Base-by-base conservation (phyloP, 192 early-diverging fungal genomes). In the Coemansia sp. region DNA sequence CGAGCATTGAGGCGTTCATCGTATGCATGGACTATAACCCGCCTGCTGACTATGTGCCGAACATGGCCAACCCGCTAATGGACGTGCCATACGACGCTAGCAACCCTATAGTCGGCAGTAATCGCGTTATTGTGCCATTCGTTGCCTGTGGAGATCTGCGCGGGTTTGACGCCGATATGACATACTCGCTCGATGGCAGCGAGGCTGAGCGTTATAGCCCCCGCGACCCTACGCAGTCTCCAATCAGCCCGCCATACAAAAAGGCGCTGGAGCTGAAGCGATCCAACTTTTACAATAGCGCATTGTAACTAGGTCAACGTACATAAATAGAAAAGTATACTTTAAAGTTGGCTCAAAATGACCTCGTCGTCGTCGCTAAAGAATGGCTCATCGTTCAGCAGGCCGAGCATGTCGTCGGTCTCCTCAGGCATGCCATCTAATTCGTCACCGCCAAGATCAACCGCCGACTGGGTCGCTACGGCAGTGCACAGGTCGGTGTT, bases 1-100 rank as follows among this genome's bases (percentile, higher is more conserved):
- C 94, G 18, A 93, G 91, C 72, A 96, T 77, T 86, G 95, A 97
- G 84, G 87, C 94, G 1, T 97, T 97, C 69, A 87, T 97, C 64
- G 94, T 97, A 5, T 96, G 95, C 69, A 88, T 92, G 72, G 87
- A 92, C 67, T 97, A 95, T 76, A 72, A 82, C 35, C 95, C 95
- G 59, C 95, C 95, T 12, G 69, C 63, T 11, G 90, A 87, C 66
- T 96, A 94, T 62, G 84, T 87, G 38, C 94, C 94, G 6, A 95
- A 89, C 59, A 96, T 97, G 94, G 83, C 88, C 6, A 90, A 94
- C 66, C 94, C 94, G 57, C 72, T 96, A 39, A 85, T 97, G 52
- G 95, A 96, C 75, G 75, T 91, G 25, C 78, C 85, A 6, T 94
- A 93, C 68, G 86, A 85, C 82, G 77, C 73, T n/a, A 74, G 72